phyloP scores from a whole-genome alignment of 768 basidiomycete species.

The Nevesoporus exiguus region DNA sequence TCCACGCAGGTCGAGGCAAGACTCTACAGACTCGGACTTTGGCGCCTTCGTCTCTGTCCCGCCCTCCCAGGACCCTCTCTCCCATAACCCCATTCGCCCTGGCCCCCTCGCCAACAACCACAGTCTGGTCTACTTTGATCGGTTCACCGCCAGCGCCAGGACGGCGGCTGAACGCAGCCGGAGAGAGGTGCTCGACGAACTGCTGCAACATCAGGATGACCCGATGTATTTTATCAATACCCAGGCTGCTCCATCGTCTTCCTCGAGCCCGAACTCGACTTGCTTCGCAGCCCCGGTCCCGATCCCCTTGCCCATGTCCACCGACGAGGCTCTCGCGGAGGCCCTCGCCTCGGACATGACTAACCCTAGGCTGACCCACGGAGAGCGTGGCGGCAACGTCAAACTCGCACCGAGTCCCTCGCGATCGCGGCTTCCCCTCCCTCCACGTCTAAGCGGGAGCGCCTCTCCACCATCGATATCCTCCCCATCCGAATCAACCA shows the following conservation, averaged over 20 bases:
- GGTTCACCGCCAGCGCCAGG: slow-evolving; percentile 56
- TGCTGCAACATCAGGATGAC: slow-evolving; percentile 65
- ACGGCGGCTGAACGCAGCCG: slow-evolving; percentile 49
- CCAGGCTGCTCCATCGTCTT: not conserved
- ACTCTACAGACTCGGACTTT: slow-evolving; percentile 49
- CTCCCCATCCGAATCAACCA: slow-evolving; percentile 15
- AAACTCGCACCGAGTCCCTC: slow-evolving; percentile 10
- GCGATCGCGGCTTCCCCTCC: slow-evolving; percentile 15
- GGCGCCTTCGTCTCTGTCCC: slow-evolving; percentile 61
- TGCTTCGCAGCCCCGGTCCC: slow-evolving; percentile 29
- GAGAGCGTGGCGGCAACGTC: slow-evolving; percentile 7
- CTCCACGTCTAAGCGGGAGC: slow-evolving; percentile 22
- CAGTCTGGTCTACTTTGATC: slow-evolving; percentile 55
- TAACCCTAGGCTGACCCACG: slow-evolving; percentile 7
- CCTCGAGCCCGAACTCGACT: not conserved
- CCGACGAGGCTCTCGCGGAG: slow-evolving; percentile 37
- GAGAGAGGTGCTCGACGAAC: slow-evolving; percentile 56
- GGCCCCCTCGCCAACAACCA: not conserved
- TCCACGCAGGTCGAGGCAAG: slow-evolving; percentile 13
- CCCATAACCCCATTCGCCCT: not conserved
- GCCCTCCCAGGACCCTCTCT: slow-evolving; percentile 46
- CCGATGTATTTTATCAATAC: slow-evolving; percentile 57
- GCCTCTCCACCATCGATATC: slow-evolving; percentile 26
- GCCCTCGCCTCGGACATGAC: slow-evolving; percentile 34
- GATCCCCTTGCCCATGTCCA: slow-evolving; percentile 32